Evolutionary conservation across 2,329 filamentous ascomycete species (phyloP), one percentile per base, ranked within the genome.

Genomic region (Hymenoscyphus salicellus): DNA sequence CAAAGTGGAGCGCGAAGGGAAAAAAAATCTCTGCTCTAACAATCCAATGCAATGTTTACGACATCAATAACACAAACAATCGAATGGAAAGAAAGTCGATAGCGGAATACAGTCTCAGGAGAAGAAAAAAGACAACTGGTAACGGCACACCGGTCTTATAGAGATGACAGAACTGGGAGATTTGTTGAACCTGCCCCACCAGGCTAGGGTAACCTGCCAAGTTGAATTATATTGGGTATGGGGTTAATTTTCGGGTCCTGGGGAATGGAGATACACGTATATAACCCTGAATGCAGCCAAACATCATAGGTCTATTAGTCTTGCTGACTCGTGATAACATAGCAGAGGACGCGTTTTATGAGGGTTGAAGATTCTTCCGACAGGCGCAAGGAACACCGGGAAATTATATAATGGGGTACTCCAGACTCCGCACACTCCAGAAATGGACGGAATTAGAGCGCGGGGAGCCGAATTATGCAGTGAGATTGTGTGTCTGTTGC

Each of bases 51-150:
- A 26, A 26, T 14, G 46, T 10, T 52, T 26, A 14, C 7, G 20
- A 52, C 20, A 52, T 8, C n/a, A 14, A 26, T 5, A 20, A 26
- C 46, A 3, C 46, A 23, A 23, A 14, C 20, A 26, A 14, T 14
- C 23, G n/a, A 52, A 52, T 14, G 23, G 20, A 52, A 26, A 52
- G 20, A 23, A 23, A 49, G 43, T 49, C 16, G 20, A 26, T 26
- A 52, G 23, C 46, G 36, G 36, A 17, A 38, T 26, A 23, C 20
- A 52, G 23, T 23, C n/a, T 41, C 17, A n/a, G 41, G 7, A 28
- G 23, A 74, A 75, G 57, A 6, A 84, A 83, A 0, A 83, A 79
- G 85, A 74, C 63, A 82, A 79, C 74, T 87, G 26, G 73, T 74
- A 65, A 75, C 67, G 66, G 68, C 67, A 41, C 83, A 82, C 1